These are phyloP conservation scores for Stellera chamaejasme DNA, from an alignment of 345 rosid genomes.

Conservation along the genomic window DNA sequence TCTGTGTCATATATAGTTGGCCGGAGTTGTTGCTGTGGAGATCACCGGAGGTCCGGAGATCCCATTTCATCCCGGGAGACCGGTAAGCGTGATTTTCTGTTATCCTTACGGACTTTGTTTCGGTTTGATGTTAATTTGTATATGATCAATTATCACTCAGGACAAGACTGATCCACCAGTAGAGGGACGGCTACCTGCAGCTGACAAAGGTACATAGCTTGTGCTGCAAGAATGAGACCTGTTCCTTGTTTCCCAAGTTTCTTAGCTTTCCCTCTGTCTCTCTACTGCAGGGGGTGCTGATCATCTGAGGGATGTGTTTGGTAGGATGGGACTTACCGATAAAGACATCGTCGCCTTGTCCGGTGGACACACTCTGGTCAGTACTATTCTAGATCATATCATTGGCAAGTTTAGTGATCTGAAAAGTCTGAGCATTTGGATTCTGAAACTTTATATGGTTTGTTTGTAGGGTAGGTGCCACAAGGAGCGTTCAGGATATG, in stretches of 20 bases:
- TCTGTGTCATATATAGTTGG: slow-evolving; percentile 29
- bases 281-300: slow-evolving; percentile 45
- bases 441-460: neutral
- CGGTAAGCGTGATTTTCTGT: slow-evolving; percentile 20
- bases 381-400: neutral
- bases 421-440: neutral
- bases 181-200: slow-evolving; percentile 87
- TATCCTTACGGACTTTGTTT: no score
- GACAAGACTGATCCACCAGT: slow-evolving; percentile 82
- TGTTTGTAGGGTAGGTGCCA: slow-evolving; percentile 80
- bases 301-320: slow-evolving; percentile 79
- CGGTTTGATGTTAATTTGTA: neutral
- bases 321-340: slow-evolving; percentile 82
- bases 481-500: slow-evolving; percentile 92
- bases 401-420: neutral
- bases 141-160: slow-evolving; percentile 24
- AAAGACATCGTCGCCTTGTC: slow-evolving; percentile 82
- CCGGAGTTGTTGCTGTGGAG: slow-evolving; percentile 85
- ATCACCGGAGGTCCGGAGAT: slow-evolving; percentile 86
- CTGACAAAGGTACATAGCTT: slow-evolving; percentile 47
- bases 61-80: slow-evolving; percentile 84
- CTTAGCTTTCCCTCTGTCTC: neutral
- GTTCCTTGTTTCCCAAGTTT: neutral
- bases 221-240: neutral
- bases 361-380: slow-evolving; percentile 83